A percentile compares a stretch with the other conserved stretches of the same genome.
These are phyloP conservation scores for Alternaria rosae DNA, from an alignment of 2,329 filamentous ascomycete genomes.

Conservation along the genomic window DNA sequence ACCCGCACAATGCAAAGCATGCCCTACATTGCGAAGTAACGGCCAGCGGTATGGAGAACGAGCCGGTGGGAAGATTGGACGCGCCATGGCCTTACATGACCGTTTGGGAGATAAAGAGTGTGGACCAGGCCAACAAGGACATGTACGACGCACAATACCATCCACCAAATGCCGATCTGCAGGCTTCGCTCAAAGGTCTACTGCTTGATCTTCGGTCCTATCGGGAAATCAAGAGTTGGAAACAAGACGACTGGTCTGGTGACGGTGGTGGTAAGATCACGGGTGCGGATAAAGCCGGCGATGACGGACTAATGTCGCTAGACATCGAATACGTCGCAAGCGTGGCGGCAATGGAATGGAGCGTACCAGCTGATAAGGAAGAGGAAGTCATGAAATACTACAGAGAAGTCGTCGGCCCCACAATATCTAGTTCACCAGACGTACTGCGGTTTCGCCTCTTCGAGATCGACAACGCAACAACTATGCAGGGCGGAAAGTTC, in stretches of 20 bases:
- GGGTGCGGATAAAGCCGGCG: neutral
- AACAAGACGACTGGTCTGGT: conserved; percentile 21
- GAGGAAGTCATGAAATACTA: conserved; percentile 23
- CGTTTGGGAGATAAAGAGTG: conserved; percentile 13
- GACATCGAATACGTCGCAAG: conserved; percentile 21
- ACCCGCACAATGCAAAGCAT: conserved; percentile 9
- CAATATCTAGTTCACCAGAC: conserved; percentile 16
- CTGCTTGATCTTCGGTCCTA: conserved; percentile 23
- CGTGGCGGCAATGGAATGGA: conserved; percentile 26
- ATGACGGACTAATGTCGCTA: conserved; percentile 8
- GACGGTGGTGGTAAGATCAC: conserved; percentile 13
- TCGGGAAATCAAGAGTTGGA: conserved; percentile 21
- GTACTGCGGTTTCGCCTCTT: conserved; percentile 24
- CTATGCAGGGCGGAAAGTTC: conserved; percentile 2
- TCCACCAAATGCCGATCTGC: conserved; percentile 8
- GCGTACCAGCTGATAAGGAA: conserved; percentile 7
- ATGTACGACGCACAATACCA: conserved; percentile 2
- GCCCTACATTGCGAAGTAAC: conserved; percentile 24
- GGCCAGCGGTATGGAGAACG: conserved; percentile 22
- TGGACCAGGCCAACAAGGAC: conserved; percentile 5
- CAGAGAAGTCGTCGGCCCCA: conserved; percentile 10
- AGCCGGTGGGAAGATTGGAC: conserved; percentile 24
- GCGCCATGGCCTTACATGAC: conserved; percentile 23
- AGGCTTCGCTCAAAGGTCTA: conserved; percentile 8
- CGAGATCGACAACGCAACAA: conserved; percentile 19